phyloP scores from a whole-genome alignment of 306 rosid species.

The Bauhinia variegata region DNA sequence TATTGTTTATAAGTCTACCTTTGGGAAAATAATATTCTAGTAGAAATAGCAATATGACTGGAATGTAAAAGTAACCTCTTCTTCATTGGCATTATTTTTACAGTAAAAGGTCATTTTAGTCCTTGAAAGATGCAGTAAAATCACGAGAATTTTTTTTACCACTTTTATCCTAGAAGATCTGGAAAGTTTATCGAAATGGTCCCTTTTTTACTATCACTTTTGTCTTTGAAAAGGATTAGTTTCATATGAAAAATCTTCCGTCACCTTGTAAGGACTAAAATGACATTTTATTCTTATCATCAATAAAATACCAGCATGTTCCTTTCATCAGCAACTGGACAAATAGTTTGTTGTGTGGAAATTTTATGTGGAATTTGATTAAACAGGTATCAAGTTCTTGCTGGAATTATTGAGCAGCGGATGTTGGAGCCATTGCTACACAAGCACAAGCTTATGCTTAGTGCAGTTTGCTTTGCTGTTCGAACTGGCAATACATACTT shows the following conservation, averaged over 20 bases:
- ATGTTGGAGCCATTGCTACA: conserved; percentile 79
- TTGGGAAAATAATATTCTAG: neutral
- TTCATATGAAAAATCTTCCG: too few relatives aligned
- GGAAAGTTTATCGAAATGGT: too few relatives aligned
- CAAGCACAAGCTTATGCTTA: conserved; percentile 72
- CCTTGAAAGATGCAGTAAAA: too few relatives aligned
- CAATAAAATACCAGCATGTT: conserved; percentile 1
- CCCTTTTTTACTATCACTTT: too few relatives aligned
- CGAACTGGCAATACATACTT: conserved; percentile 83
- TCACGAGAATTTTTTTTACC: too few relatives aligned
- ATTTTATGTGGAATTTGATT: conserved; percentile 17
- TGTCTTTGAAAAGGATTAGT: too few relatives aligned
- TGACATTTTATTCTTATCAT: neutral
- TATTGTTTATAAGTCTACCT: neutral
- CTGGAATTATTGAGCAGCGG: conserved; percentile 83
- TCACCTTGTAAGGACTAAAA: too few relatives aligned
- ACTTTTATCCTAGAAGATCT: too few relatives aligned
- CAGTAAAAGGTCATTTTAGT: too few relatives aligned
- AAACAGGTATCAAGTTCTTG: conserved; percentile 75
- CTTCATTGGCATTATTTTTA: neutral
- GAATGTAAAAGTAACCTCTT: neutral
- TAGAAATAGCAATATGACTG: neutral
- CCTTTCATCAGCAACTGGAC: conserved; percentile 4
- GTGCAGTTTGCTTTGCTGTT: conserved; percentile 79
- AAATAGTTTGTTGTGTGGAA: neutral